A percentile compares a stretch with the other conserved stretches of the same genome.
These are phyloP conservation scores for Barnettozyma sucrosica DNA, from an alignment of 805 yeast species.

Conservation along the genomic window DNA sequence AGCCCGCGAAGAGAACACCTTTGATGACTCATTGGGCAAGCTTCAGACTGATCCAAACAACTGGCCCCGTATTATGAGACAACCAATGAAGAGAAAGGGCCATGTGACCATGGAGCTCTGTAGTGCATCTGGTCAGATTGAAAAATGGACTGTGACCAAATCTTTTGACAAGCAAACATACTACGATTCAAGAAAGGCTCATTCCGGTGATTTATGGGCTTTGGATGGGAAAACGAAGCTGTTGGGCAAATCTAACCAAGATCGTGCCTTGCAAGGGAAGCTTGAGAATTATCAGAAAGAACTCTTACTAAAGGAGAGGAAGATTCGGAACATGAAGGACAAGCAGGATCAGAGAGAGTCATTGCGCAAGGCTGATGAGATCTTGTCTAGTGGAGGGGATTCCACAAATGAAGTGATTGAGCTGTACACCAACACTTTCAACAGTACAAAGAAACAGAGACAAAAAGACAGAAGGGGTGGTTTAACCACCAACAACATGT, in stretches of 20 bases:
- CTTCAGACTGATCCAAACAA: constrained; percentile 27
- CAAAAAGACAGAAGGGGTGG: constrained; percentile 22
- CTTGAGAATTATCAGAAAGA: constrained; percentile 31
- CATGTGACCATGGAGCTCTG: constrained; percentile 79
- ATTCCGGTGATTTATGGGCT: constrained; percentile 87
- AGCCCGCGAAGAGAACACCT: constrained; percentile 29
- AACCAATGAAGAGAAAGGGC: constrained; percentile 73
- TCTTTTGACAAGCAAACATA: constrained; percentile 68
- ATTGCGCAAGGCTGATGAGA: constrained; percentile 11
- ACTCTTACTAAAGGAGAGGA: constrained; percentile 18
- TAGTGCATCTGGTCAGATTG: constrained; percentile 72
- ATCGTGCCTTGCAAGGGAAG: constrained; percentile 25
- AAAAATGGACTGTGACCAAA: constrained; percentile 83
- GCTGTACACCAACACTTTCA: constrained; percentile 21
- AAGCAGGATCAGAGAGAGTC: constrained; percentile 14
- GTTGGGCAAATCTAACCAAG: constrained; percentile 31
- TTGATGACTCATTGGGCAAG: constrained; percentile 26
- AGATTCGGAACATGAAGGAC: constrained; percentile 13
- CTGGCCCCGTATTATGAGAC: constrained; percentile 70
- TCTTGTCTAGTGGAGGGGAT: constrained; percentile 8
- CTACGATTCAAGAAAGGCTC: constrained; percentile 85
- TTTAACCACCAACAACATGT: constrained; percentile 1
- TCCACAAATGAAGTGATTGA: constrained; percentile 21
- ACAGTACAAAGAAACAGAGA: constrained; percentile 23
- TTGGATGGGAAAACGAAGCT: constrained; percentile 52